These are phyloP conservation scores for Alternaria atra DNA, from an alignment of 2,329 filamentous ascomycete genomes.

Conservation along the genomic window DNA sequence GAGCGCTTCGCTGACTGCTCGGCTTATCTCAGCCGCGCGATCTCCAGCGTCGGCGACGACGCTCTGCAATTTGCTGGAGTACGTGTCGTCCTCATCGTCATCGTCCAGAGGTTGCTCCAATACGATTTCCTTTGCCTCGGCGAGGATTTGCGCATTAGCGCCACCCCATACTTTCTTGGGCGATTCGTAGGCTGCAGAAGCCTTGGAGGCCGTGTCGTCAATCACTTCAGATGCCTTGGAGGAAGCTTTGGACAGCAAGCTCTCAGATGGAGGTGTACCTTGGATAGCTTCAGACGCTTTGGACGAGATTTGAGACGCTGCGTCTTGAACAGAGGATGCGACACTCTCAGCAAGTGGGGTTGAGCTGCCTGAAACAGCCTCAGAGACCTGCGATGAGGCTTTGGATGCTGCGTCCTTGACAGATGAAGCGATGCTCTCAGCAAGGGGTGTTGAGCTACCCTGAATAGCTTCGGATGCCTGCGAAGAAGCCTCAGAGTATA, in stretches of 20 bases:
- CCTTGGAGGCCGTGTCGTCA: slow-evolving; percentile 31
- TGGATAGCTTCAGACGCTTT: slow-evolving; percentile 36
- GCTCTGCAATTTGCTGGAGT: slow-evolving; percentile 62
- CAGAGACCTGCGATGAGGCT: slow-evolving; percentile 39
- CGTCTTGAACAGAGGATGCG: slow-evolving; percentile 49
- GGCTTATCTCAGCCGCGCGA: slow-evolving; percentile 62
- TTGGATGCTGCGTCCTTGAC: slow-evolving; percentile 49
- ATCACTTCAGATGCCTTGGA: slow-evolving; percentile 32
- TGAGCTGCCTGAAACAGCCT: slow-evolving; percentile 41
- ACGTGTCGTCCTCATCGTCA: slow-evolving; percentile 57
- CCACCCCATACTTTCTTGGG: slow-evolving; percentile 64
- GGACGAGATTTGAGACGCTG: slow-evolving; percentile 44
- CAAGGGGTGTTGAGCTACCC: slow-evolving; percentile 40
- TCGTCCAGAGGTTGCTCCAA: slow-evolving; percentile 61
- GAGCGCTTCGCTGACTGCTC: slow-evolving; percentile 65
- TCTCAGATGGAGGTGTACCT: slow-evolving; percentile 25
- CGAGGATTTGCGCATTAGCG: slow-evolving; percentile 62
- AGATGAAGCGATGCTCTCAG: slow-evolving; percentile 48
- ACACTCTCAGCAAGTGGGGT: slow-evolving; percentile 44
- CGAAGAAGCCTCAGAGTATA: slow-evolving; percentile 46
- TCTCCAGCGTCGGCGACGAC: slow-evolving; percentile 63
- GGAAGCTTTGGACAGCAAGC: slow-evolving; percentile 37
- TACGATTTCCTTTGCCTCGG: slow-evolving; percentile 57
- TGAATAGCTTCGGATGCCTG: slow-evolving; percentile 42
- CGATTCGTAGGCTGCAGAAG: slow-evolving; percentile 37